Evolutionary conservation across 148 eudicot species (phyloP).

Genomic region (Bassia scoparia): DNA sequence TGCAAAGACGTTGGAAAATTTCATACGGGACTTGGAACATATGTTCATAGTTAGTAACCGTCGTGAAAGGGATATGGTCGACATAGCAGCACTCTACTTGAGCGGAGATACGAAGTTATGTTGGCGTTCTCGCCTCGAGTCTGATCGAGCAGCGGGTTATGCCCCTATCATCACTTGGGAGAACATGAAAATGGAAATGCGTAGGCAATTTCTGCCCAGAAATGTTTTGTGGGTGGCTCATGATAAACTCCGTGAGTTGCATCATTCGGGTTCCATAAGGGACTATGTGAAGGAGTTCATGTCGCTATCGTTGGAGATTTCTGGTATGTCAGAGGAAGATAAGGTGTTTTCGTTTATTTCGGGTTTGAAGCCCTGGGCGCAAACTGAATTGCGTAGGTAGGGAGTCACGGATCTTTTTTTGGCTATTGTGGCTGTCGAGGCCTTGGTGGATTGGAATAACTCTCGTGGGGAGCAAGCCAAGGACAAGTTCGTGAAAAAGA

Average conservation of each 20-base stretch:
- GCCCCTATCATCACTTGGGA: too few species aligned
- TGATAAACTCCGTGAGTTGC: background rate
- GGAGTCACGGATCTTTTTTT: too few species aligned
- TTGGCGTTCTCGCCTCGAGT: background rate
- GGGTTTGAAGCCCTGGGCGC: too few species aligned
- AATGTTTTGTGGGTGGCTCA: background rate
- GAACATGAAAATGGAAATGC: too few species aligned
- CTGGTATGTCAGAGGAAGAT: background rate
- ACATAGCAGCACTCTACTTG: background rate
- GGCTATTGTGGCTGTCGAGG: too few species aligned
- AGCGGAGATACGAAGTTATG: background rate
- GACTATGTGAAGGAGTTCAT: constrained; percentile 5
- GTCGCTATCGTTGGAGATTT: constrained; percentile 7
- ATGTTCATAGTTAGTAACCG: background rate
- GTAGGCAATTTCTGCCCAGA: constrained; percentile 2
- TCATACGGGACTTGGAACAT: constrained; percentile 1
- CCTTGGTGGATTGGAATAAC: too few species aligned
- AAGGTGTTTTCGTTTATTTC: too few species aligned
- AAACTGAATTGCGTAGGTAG: too few species aligned
- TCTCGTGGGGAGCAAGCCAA: too few species aligned
- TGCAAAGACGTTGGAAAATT: background rate
- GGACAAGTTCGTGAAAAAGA: too few species aligned
- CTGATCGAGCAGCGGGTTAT: background rate
- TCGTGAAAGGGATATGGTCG: background rate
- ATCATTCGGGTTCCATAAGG: background rate